Evolutionary conservation across 2,329 filamentous ascomycete genomes (phyloP), one percentile per base, ranked within the genome.

Genomic region (Penicillium sp.): DNA sequence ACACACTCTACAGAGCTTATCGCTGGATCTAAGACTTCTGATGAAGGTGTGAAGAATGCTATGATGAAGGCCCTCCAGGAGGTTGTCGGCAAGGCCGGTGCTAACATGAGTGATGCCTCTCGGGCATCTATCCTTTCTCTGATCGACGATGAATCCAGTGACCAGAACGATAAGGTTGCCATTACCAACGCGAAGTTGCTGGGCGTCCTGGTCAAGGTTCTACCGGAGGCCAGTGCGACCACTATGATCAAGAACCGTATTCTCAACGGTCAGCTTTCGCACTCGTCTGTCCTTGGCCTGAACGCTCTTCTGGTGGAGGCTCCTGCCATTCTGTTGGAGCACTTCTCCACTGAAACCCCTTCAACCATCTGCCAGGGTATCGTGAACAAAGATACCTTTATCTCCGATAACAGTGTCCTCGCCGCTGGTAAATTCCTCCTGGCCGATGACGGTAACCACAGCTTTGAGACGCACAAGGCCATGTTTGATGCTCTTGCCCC

Each of bases 21-120:
- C 21, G 90, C 95, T n/a, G 95, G 95, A 47, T 95, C 92, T 26
- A 97, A 93, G 81, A 98, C 95, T 0, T 79, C 85, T 1, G 93
- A 98, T 70, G 72, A 86, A 6, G 93, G 93, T 46, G 95, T 99
- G 62, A 91, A 87, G 76, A 95, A 90, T 64, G 95, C 95, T 27
- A 99, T 99, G 95, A 83, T 99, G 68, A 96, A 96, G 80, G 95
- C 95, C 3, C 78, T 99, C 46, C 97, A 96, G 71, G 93, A 98
- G 71, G 95, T 99, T 29, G 89, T 99, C 59, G 93, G 91, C 81
- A 96, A 96, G 77, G 93, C 93, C 19, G 95, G 95, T 54, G 83
- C 83, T 57, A 97, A 93, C 76, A 99, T 99, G 95, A 93, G 91
- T 67, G 95, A 98, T 68, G 80, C 88, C 23, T 97, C 93, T 48